Evolutionary conservation across 2,329 filamentous ascomycete genomes (phyloP).

Genomic region (Trichophyton schoenleinii): DNA sequence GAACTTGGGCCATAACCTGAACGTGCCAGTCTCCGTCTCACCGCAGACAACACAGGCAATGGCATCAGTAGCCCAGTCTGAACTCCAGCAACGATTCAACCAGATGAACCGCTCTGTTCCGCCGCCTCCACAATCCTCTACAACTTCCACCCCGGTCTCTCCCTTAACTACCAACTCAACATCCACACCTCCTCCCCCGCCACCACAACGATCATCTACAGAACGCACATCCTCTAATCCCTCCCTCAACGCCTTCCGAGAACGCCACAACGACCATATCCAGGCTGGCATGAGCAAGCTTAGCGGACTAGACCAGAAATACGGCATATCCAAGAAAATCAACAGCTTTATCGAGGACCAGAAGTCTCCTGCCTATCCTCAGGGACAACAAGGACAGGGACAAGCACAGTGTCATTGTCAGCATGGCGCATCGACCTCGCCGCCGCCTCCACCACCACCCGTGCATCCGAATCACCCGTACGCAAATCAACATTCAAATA

Average conservation of each 20-base stretch:
- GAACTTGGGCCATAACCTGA: too few species aligned
- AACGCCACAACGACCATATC: slow-evolving; percentile 57
- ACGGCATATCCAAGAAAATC: slow-evolving; percentile 41
- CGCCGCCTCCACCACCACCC: slow-evolving; percentile 8
- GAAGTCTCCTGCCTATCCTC: slow-evolving; percentile 21
- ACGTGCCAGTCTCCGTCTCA: slow-evolving; percentile 15
- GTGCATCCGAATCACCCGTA: slow-evolving; percentile 11
- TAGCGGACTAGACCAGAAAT: slow-evolving; percentile 48
- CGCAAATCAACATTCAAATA: slow-evolving; percentile 17
- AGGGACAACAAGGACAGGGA: neutral
- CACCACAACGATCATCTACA: neutral
- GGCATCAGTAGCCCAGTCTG: slow-evolving; percentile 41
- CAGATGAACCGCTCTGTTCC: slow-evolving; percentile 35
- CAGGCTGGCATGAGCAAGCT: slow-evolving; percentile 47
- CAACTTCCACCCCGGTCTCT: slow-evolving; percentile 44
- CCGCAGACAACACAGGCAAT: slow-evolving; percentile 13
- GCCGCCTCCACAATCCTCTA: slow-evolving; percentile 45
- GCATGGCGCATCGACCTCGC: slow-evolving; percentile 14
- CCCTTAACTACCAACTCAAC: slow-evolving; percentile 40
- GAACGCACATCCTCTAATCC: neutral
- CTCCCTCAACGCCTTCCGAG: slow-evolving; percentile 40
- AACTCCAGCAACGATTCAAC: slow-evolving; percentile 57
- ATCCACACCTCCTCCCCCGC: slow-evolving; percentile 30
- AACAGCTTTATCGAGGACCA: slow-evolving; percentile 36
- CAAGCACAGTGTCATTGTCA: neutral